Percentiles rank a stretch among this genome's conserved stretches.
These are phyloP conservation scores for Megacollybia platyphylla DNA, from an alignment of 1,284 basidiomycete species.

Conservation along the genomic window DNA sequence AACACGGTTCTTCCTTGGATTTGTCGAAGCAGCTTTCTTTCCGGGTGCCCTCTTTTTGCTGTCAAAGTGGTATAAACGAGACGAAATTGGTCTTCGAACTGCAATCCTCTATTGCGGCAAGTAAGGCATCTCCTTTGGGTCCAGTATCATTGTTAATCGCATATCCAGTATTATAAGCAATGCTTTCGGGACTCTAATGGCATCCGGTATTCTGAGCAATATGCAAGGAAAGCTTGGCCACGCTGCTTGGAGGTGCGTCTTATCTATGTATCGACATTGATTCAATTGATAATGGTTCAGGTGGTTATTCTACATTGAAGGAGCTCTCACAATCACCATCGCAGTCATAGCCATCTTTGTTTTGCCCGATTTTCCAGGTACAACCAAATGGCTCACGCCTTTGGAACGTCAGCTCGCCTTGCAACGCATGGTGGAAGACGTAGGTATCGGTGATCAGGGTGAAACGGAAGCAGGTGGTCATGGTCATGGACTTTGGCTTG, in stretches of 20 bases:
- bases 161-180: conserved; percentile 41
- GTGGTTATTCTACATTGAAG: conserved; percentile 73
- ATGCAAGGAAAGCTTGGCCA: conserved; percentile 63
- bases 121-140: conserved; percentile 27
- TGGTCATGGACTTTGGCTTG: conserved; percentile 39
- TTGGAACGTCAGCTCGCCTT: conserved; percentile 59
- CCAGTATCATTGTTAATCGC: background rate
- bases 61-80: conserved; percentile 57
- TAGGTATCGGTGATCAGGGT: conserved; percentile 38
- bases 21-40: conserved; percentile 53
- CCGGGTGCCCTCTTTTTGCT: conserved; percentile 43
- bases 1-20: conserved; percentile 57
- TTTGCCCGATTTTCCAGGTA: conserved; percentile 68
- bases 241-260: conserved; percentile 51
- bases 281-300: conserved; percentile 15
- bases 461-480: conserved; percentile 25
- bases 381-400: conserved; percentile 45
- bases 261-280: background rate
- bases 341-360: conserved; percentile 52
- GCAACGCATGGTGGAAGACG: conserved; percentile 65
- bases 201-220: conserved; percentile 48
- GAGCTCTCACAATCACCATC: conserved; percentile 51
- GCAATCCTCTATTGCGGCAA: conserved; percentile 59
- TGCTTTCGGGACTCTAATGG: conserved; percentile 64
- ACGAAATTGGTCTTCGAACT: conserved; percentile 53